Conservation (phyloP, 106 monocot genomes). For the Hemerocallis citrina region DNA sequence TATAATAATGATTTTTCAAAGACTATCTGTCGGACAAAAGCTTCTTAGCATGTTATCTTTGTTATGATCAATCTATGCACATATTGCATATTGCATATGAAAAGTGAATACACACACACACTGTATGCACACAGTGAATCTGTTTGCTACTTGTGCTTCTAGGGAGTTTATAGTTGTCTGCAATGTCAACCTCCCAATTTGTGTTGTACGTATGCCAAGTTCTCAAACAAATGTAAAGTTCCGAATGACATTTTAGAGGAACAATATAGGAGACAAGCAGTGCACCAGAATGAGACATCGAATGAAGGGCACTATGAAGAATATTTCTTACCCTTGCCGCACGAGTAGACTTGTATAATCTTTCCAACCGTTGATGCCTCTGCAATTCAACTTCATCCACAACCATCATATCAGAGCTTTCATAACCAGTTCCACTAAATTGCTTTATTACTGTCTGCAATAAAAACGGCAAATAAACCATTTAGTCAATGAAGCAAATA, state of each 20-base stretch:
- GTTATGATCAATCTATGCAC: no score
- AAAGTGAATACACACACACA: no score
- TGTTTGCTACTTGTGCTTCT: no score
- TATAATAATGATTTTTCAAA: no score
- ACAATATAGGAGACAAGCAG: not conserved
- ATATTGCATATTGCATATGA: no score
- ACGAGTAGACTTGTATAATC: conserved; percentile 91
- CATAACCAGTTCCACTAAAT: conserved; percentile 83
- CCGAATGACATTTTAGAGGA: not conserved
- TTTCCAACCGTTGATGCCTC: conserved; percentile 92
- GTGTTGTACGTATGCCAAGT: not conserved
- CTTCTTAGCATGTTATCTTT: no score
- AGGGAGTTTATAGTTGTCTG: no score
- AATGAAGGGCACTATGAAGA: not conserved
- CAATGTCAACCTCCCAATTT: not conserved
- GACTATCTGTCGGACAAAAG: no score
- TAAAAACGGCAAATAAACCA: conserved; percentile 1
- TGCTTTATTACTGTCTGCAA: conserved; percentile 97
- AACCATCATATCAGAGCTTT: conserved; percentile 69
- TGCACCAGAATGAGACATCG: not conserved
- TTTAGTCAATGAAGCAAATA: no score
- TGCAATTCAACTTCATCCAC: conserved; percentile 90
- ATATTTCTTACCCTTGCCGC: conserved; percentile 48
- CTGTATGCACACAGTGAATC: no score
- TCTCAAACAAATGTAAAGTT: not conserved